A percentile compares a stretch with the other conserved stretches of the same genome.
These are phyloP conservation scores for Gossypium trilobum DNA, from an alignment of 441 rosid genomes.

Conservation along the genomic window DNA sequence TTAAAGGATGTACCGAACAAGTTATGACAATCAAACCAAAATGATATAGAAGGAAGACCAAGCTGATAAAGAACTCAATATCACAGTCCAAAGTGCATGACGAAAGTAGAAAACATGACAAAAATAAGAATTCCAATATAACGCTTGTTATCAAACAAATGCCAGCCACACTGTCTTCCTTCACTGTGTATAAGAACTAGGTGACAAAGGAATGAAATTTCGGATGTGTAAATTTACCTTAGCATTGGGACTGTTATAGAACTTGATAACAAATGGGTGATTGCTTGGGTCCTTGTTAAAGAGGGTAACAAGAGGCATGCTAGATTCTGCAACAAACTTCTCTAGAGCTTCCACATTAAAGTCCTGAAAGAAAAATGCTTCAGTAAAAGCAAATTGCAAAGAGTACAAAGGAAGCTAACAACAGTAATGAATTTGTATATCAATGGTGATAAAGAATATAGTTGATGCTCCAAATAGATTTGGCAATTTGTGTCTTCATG, in stretches of 20 bases:
- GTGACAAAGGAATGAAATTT: not conserved
- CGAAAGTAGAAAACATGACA: not conserved
- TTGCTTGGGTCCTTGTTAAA: slow-evolving; percentile 63
- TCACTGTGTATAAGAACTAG: not conserved
- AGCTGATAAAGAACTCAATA: not conserved
- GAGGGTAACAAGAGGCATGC: slow-evolving; percentile 62
- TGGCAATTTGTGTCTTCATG: not conserved
- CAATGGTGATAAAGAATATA: not conserved
- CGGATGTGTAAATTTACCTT: slow-evolving; percentile 40
- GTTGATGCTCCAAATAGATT: not conserved
- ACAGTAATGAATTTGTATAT: not conserved
- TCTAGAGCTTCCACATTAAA: slow-evolving; percentile 52
- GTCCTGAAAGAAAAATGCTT: slow-evolving; percentile 42
- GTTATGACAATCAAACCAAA: not conserved
- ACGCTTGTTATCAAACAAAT: not conserved
- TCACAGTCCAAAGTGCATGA: not conserved
- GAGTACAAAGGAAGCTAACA: not conserved
- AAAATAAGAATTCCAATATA: not conserved
- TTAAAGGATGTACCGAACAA: not conserved
- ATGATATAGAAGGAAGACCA: not conserved
- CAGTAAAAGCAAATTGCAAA: slow-evolving; percentile 3
- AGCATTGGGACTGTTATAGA: slow-evolving; percentile 50
- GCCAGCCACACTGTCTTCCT: not conserved
- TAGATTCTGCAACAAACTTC: slow-evolving; percentile 70
- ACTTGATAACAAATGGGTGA: slow-evolving; percentile 75